Evolutionary conservation across 345 rosid species (phyloP).

Genomic region (Acer negundo): DNA sequence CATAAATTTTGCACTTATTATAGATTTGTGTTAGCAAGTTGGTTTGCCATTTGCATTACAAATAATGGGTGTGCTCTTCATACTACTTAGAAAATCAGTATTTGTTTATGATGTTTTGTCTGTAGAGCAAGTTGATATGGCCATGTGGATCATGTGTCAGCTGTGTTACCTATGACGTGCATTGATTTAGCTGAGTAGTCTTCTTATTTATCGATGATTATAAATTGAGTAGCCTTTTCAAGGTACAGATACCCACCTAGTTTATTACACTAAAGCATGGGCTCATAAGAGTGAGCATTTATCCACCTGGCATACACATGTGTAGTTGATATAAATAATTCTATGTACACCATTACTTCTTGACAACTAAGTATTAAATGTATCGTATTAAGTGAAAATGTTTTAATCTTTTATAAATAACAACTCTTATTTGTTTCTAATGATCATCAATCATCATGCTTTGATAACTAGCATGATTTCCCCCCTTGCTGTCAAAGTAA

Average conservation of each 20-base stretch:
- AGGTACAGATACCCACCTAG: not conserved
- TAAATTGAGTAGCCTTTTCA: not conserved
- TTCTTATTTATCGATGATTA: not conserved
- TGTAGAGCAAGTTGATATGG: not conserved
- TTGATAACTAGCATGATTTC: not conserved
- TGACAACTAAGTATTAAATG: not conserved
- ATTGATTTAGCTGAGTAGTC: not conserved
- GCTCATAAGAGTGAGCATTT: not conserved
- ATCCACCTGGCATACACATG: not conserved
- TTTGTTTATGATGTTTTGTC: not conserved
- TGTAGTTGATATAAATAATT: not conserved
- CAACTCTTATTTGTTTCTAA: not conserved
- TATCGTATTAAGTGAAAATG: not conserved
- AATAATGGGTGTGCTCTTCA: not conserved
- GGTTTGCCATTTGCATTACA: not conserved
- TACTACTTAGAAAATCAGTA: no score
- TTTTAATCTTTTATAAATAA: not conserved
- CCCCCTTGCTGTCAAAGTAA: not conserved
- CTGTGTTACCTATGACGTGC: not conserved
- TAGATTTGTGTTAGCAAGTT: not conserved
- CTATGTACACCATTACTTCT: not conserved
- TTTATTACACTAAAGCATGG: not conserved
- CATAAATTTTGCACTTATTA: not conserved
- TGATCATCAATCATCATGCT: not conserved
- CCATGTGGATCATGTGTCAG: not conserved